Evolutionary conservation across 257 asterid species (phyloP), one percentile per base, ranked within the genome.

Genomic region (Solanum appendiculatum): DNA sequence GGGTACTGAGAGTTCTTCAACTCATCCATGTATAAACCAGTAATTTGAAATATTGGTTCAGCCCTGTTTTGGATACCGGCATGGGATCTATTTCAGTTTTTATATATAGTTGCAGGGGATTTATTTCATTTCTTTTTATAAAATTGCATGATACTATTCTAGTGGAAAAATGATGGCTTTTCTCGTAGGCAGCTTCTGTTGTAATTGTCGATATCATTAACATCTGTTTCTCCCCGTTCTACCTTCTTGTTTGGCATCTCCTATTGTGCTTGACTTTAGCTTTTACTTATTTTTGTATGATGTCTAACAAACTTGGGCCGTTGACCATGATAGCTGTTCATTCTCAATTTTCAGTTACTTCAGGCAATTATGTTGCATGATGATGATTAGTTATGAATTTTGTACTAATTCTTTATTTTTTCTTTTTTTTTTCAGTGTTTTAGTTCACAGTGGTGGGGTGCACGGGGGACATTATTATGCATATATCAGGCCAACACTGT

Each of bases 381-480:
- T 60, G 39, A 42, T 85, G 63, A 40, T 42, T 42, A 85, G 82
- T 39, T 21, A 42, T 60, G 33, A 27, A 18, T 63, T 85, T 69
- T 85, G 82, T 68, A 36, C 82, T 68, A 54, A 85, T 29, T 15
- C 64, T 69, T 39, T 46, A 25, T 23, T 64, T 39, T 27, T 64
- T 31, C 16, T 4, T 37, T 39, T 42, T 40, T 4, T n/a, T 39
- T 9, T 3, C 81, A 85, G 82, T 69, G 75, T 85, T 72, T 85
- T 85, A 88, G 92, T 90, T 85, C 92, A 90, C 85, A 90, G 92
- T 34, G 92, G 92, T 20, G 92, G 92, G 33, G 90, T 90, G 86
- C 92, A 90, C 58, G 92, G 92, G 72, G 92, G 92, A 27, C 92
- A 90, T 69, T 90, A 88, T 82, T 90, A 90, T 88, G 92, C 92